These are phyloP conservation scores for Simplicillium aogashimaense DNA, from an alignment of 2,329 filamentous ascomycete species.

Conservation along the genomic window DNA sequence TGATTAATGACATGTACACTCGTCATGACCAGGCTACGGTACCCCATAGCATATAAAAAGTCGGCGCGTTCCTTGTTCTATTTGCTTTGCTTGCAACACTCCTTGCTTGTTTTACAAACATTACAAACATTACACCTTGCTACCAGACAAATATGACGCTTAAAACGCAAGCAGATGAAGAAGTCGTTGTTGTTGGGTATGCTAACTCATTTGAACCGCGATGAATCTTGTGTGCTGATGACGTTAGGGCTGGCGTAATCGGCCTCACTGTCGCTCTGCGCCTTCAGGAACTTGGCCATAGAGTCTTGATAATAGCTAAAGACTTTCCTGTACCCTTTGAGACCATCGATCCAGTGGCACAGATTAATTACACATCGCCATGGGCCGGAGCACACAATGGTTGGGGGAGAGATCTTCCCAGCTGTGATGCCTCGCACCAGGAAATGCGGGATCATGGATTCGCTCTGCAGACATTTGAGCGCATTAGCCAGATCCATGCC, in stretches of 20 bases:
- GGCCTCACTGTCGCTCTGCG: conserved; percentile 34
- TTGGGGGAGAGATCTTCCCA: conserved; percentile 21
- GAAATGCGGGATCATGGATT: conserved; percentile 31
- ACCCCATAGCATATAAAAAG: too few relatives aligned
- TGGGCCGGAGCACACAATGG: conserved; percentile 43
- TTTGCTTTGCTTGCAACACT: too few relatives aligned
- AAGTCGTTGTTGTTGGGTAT: too few relatives aligned
- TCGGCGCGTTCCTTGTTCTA: too few relatives aligned
- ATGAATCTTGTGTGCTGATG: too few relatives aligned
- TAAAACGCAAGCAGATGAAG: too few relatives aligned
- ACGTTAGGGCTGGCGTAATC: conserved; percentile 34
- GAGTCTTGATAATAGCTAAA: conserved; percentile 32
- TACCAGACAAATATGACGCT: too few relatives aligned
- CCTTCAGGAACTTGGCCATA: conserved; percentile 26
- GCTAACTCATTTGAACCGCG: too few relatives aligned
- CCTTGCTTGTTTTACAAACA: too few relatives aligned
- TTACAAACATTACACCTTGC: too few relatives aligned
- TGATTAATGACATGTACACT: too few relatives aligned
- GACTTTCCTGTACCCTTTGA: conserved; percentile 38
- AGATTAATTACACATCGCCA: conserved; percentile 40
- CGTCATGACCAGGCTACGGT: too few relatives aligned
- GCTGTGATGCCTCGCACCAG: conserved; percentile 11
- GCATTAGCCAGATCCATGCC: conserved; percentile 24
- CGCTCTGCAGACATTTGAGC: conserved; percentile 29
- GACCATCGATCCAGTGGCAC: conserved; percentile 24